A percentile compares a stretch with the other conserved stretches of the same genome.
phyloP scores from a whole-genome alignment of 108 stramenopile genomes.

The Aurantiochytrium sp. region DNA sequence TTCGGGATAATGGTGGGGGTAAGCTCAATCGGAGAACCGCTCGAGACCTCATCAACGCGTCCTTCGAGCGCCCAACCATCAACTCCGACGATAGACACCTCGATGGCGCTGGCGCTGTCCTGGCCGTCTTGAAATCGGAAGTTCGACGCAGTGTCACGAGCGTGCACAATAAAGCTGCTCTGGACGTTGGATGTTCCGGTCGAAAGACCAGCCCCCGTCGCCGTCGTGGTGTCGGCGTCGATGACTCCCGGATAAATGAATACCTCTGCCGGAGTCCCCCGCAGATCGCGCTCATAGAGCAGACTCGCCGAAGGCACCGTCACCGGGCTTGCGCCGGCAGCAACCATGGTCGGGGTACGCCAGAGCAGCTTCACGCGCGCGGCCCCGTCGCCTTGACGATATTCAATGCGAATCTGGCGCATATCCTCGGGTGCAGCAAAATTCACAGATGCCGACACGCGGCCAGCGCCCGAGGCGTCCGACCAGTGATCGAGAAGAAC shows the following conservation, averaged over 20 bases:
- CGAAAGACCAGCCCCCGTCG: constrained; percentile 54
- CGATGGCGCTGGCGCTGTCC: constrained; percentile 48
- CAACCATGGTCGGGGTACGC: constrained; percentile 18
- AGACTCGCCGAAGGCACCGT: constrained; percentile 55
- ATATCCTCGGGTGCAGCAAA: constrained; percentile 39
- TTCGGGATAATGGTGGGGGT: neutral
- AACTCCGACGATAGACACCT: constrained; percentile 56
- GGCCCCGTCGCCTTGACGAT: constrained; percentile 51
- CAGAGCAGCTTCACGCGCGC: constrained; percentile 54
- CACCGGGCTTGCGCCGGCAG: neutral
- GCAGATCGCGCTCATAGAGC: constrained; percentile 58
- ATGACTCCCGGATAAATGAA: constrained; percentile 47
- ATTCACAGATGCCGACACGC: neutral
- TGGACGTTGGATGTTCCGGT: constrained; percentile 54
- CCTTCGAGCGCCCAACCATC: constrained; percentile 68
- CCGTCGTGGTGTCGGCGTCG: constrained; percentile 42
- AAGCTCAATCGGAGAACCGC: neutral
- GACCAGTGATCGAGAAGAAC: constrained; percentile 45
- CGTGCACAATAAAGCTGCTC: constrained; percentile 60
- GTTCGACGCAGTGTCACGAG: constrained; percentile 59
- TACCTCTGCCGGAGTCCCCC: constrained; percentile 37
- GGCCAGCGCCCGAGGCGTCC: neutral
- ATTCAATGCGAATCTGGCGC: constrained; percentile 54
- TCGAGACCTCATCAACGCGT: constrained; percentile 48
- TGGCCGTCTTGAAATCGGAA: constrained; percentile 58